Evolutionary conservation across 179 eudicot genomes (phyloP).

Genomic region (Actinidia arguta): DNA sequence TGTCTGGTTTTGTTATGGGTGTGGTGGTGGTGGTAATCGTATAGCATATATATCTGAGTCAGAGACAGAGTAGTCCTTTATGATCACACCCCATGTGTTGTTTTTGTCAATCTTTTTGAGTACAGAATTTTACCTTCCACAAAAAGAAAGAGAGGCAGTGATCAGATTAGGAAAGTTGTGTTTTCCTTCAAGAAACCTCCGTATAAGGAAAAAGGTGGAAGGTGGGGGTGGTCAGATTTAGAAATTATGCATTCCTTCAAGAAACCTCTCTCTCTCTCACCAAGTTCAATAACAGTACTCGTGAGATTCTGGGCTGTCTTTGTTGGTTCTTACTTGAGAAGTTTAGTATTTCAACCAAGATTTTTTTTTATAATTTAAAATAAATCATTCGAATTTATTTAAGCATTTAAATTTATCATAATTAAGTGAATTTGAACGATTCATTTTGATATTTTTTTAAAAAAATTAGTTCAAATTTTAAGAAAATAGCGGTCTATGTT

Average conservation of each 20-base stretch:
- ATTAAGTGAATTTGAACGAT: too few relatives aligned
- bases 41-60: neutral
- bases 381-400: too few relatives aligned
- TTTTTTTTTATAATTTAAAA: too few relatives aligned
- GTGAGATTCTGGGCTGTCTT: neutral
- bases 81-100: neutral
- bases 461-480: too few relatives aligned
- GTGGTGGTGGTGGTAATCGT: neutral
- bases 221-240: neutral
- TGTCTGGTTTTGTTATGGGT: neutral
- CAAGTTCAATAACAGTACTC: neutral
- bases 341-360: too few relatives aligned
- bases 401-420: too few relatives aligned
- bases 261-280: neutral
- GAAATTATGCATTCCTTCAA: conserved; percentile 1
- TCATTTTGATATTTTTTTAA: too few relatives aligned
- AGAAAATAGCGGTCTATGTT: too few relatives aligned
- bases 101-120: conserved; percentile 4
- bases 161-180: neutral
- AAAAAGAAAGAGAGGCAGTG: neutral
- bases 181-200: conserved; percentile 1
- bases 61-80: too few relatives aligned
- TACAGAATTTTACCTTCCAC: neutral
- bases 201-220: neutral
- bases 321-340: too few relatives aligned